These are phyloP conservation scores for Chaetomium sp. DNA, from an alignment of 2,329 filamentous ascomycete species.

Conservation along the genomic window DNA sequence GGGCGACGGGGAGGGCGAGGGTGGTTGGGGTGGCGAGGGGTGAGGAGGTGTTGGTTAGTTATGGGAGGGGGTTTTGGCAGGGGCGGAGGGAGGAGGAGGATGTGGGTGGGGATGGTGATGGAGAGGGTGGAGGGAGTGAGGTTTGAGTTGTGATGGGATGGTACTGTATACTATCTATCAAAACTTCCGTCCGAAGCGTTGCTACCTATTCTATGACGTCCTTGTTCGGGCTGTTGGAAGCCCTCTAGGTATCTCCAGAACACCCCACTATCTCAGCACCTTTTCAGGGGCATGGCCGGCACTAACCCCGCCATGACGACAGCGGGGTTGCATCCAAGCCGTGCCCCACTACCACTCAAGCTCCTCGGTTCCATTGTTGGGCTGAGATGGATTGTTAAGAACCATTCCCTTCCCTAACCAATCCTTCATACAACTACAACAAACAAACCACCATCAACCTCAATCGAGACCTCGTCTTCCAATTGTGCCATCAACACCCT, in stretches of 20 bases:
- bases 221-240: no score
- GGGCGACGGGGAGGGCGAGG: slow-evolving; percentile 39
- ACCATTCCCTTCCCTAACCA: neutral
- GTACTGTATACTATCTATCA: neutral
- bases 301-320: slow-evolving; percentile 22
- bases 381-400: neutral
- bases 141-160: neutral
- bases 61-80: slow-evolving; percentile 69
- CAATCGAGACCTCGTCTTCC: neutral
- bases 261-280: neutral
- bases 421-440: neutral
- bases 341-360: neutral
- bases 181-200: no score
- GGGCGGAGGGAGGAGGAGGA: slow-evolving; percentile 46
- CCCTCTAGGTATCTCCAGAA: neutral
- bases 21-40: slow-evolving; percentile 54
- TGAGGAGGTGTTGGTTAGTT: slow-evolving; percentile 66
- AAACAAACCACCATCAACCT: neutral
- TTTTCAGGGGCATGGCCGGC: neutral
- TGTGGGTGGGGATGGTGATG: neutral
- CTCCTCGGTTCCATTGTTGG: neutral
- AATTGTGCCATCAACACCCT: neutral
- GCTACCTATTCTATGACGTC: no score
- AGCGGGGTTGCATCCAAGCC: slow-evolving; percentile 9
- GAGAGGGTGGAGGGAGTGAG: neutral